Evolutionary conservation across 2,329 filamentous ascomycete genomes (phyloP), one percentile per base, ranked within the genome.

Genomic region (Pseudomassariella vexata): DNA sequence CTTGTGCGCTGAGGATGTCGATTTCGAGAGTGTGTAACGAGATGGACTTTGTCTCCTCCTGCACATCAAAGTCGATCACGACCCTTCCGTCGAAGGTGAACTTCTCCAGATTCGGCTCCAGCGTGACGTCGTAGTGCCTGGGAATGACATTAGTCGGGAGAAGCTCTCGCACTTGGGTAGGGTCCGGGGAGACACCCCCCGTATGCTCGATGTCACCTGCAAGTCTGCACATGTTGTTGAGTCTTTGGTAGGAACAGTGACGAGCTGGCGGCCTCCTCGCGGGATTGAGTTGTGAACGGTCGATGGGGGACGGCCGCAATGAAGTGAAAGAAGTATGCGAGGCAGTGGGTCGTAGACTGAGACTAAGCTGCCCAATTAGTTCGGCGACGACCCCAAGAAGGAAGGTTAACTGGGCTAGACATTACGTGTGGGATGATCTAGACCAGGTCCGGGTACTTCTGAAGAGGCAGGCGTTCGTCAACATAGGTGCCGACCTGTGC

Each of bases 101-200:
- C 44, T 82, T 88, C 48, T 84, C 73, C 48, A 96, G 85, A 65
- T 95, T 78, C 34, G 90, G 88, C 65, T 96, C 92, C 41, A 96
- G 71, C 2, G 85, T 92, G 48, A 96, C 64, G 59, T 94, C 79
- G 63, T 96, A 96, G 65, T 96, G 88, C 23, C 73, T 64, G n/a
- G 90, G 89, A 58, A 90, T 83, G 51, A 95, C 87, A 54, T 95
- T 94, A 62, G 81, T 79, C 32, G 90, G 92, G 48, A 96, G 73
- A 44, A 96, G 82, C 67, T 94, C 84, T 49, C 90, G 81, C 24
- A 47, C 50, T 35, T 44, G 20, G 24, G 74, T 71, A 32, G 71
- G 62, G 47, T 82, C 68, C 54, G 79, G 70, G 42, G 73, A 65
- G 49, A 69, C 74, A 47, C 72, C 65, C 41, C 66, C 68, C 34